A percentile compares a stretch with the other conserved stretches of the same genome.
Conservation (phyloP, 2,329 filamentous ascomycete genomes). For the Sarocladium brachiariae region DNA sequence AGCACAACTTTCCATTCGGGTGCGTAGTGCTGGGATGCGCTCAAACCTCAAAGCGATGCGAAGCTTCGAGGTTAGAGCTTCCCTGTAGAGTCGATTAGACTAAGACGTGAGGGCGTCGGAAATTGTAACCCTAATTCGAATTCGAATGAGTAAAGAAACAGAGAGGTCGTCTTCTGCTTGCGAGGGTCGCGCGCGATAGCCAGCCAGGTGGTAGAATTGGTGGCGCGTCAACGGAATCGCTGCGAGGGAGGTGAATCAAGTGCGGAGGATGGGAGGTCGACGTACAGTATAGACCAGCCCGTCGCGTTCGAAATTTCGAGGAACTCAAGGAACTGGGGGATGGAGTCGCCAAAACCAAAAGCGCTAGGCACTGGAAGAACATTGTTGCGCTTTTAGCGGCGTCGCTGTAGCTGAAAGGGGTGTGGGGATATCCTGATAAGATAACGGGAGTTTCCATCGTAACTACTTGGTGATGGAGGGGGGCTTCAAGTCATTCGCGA, state of each 20-base stretch:
- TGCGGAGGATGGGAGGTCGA: slow-evolving; percentile 6
- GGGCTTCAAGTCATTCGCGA: no score
- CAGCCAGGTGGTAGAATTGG: background rate
- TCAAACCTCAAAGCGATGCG: slow-evolving; percentile 8
- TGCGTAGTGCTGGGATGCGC: slow-evolving; percentile 16
- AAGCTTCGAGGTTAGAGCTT: slow-evolving; percentile 8
- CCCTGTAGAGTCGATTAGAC: background rate
- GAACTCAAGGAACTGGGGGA: slow-evolving; percentile 30
- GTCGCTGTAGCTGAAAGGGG: background rate
- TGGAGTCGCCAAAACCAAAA: slow-evolving; percentile 32
- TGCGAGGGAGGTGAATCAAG: slow-evolving; percentile 9
- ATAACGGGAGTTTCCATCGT: background rate
- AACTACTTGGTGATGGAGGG: background rate
- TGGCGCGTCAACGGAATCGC: slow-evolving; percentile 9
- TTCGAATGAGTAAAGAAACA: background rate
- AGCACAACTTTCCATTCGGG: slow-evolving; percentile 28
- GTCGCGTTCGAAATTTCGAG: slow-evolving; percentile 32
- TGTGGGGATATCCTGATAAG: slow-evolving; percentile 8
- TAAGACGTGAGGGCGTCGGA: background rate
- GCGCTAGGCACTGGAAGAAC: slow-evolving; percentile 32
- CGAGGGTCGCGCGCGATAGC: background rate
- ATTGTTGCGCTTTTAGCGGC: slow-evolving; percentile 22
- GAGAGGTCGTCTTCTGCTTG: background rate
- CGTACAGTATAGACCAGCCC: background rate
- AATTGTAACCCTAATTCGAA: background rate